phyloP scores from a whole-genome alignment of 2,329 filamentous ascomycete species.

The Immersiporthe knoxdaviesiana region DNA sequence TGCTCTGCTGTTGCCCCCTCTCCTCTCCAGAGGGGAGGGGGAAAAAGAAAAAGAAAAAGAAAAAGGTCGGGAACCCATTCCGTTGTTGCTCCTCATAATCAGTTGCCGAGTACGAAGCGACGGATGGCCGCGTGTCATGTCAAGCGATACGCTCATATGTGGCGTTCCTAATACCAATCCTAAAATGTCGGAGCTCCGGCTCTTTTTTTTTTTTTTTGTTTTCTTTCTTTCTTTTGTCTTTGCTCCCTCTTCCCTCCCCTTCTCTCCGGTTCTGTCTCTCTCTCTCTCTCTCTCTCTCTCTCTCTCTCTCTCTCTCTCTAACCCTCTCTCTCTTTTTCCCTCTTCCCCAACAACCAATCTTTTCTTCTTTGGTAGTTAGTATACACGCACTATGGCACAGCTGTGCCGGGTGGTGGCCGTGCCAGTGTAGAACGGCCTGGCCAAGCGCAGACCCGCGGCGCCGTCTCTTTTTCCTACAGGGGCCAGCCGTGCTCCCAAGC shows the following conservation, averaged over 20 bases:
- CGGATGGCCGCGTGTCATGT: not conserved
- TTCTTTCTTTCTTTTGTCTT: not conserved
- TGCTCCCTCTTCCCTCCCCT: not conserved
- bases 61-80: not conserved
- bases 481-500: conserved; percentile 10
- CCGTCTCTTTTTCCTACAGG: conserved; percentile 6
- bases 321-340: too few species aligned
- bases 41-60: too few species aligned
- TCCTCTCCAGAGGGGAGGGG: too few species aligned
- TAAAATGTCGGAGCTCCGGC: not conserved
- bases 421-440: conserved; percentile 8
- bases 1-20: too few species aligned
- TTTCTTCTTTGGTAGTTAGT: too few species aligned
- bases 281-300: too few species aligned
- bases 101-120: not conserved
- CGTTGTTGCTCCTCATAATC: not conserved
- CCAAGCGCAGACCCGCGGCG: not conserved
- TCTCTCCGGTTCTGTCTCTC: not conserved
- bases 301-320: too few species aligned
- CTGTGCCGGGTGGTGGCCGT: conserved; percentile 9
- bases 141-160: not conserved
- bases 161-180: not conserved
- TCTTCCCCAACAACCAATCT: too few species aligned
- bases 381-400: not conserved
- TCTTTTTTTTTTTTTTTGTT: not conserved